Percentiles rank a stretch among this genome's conserved stretches.
Evolutionary conservation across 2,329 filamentous ascomycete genomes (phyloP).

Genomic region (Dothiorella sarmentorum): DNA sequence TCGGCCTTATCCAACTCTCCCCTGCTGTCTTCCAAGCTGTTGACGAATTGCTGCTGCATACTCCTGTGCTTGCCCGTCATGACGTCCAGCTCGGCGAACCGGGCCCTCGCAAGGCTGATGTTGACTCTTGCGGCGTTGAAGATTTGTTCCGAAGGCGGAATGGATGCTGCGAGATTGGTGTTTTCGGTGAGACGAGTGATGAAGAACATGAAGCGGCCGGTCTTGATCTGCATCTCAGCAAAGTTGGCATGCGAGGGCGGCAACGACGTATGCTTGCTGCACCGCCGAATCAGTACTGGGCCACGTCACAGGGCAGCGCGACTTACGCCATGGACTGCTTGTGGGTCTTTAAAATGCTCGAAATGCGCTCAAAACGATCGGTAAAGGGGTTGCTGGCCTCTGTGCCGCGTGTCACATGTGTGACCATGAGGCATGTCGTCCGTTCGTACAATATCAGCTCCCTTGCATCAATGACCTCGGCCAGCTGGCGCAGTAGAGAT

Average conservation of each 20-base stretch:
- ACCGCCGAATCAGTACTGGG: conserved; percentile 34
- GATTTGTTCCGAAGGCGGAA: conserved; percentile 84
- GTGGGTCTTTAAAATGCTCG: conserved; percentile 97
- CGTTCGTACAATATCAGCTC: conserved; percentile 94
- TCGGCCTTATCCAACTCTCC: conserved; percentile 6
- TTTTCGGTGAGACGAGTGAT: conserved; percentile 96
- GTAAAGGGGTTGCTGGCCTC: conserved; percentile 80
- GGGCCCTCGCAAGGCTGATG: conserved; percentile 78
- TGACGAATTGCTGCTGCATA: conserved; percentile 14
- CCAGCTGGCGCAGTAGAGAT: conserved; percentile 75
- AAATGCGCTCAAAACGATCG: conserved; percentile 91
- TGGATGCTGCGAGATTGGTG: conserved; percentile 89
- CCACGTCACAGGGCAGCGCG: neutral
- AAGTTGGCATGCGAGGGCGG: conserved; percentile 81
- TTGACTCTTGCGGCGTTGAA: conserved; percentile 91
- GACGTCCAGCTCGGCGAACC: conserved; percentile 66
- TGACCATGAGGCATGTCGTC: conserved; percentile 95
- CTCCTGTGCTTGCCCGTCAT: conserved; percentile 17
- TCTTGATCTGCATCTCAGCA: conserved; percentile 75
- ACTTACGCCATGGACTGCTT: conserved; percentile 68
- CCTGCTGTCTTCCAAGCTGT: conserved; percentile 8
- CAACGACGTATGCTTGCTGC: conserved; percentile 71
- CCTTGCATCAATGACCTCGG: conserved; percentile 82
- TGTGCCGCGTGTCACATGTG: conserved; percentile 74
- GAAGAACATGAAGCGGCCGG: conserved; percentile 82